Conservation (phyloP, 2,329 filamentous ascomycete genomes). For the Colletotrichum graminicola region DNA sequence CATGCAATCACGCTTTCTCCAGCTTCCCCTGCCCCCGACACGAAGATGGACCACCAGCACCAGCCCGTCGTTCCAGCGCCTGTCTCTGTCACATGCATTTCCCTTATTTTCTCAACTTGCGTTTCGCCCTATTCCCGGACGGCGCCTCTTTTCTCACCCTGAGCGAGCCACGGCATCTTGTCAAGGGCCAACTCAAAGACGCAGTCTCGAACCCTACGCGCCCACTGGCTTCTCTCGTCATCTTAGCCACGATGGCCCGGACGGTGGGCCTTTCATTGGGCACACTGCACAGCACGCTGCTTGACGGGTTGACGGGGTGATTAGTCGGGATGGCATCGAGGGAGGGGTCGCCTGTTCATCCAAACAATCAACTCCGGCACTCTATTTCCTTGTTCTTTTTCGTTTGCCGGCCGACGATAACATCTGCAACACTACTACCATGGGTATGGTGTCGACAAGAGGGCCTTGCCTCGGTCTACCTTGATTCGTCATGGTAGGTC, state of each 20-base stretch:
- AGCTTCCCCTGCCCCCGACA: slow-evolving; percentile 13
- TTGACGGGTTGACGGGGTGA: not conserved
- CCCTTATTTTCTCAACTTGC: slow-evolving; percentile 19
- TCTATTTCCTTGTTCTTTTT: slow-evolving; percentile 12
- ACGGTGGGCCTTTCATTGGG: slow-evolving; percentile 21
- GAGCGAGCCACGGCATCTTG: slow-evolving; percentile 25
- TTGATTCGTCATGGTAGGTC: slow-evolving; percentile 9
- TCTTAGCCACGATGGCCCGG: not conserved
- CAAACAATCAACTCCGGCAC: slow-evolving; percentile 20
- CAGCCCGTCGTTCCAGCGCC: not conserved
- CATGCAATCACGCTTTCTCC: slow-evolving; percentile 15
- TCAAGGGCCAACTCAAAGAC: slow-evolving; percentile 24
- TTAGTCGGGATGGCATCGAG: slow-evolving; percentile 9
- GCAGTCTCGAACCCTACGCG: slow-evolving; percentile 27
- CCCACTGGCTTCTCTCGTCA: slow-evolving; percentile 18
- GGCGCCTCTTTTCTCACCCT: slow-evolving; percentile 14
- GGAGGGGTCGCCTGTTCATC: slow-evolving; percentile 31
- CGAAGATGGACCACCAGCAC: slow-evolving; percentile 2
- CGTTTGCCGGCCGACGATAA: not conserved
- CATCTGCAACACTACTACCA: not conserved
- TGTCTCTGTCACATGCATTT: slow-evolving; percentile 37
- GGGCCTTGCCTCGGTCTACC: slow-evolving; percentile 15
- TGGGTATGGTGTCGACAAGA: slow-evolving; percentile 1
- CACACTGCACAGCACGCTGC: slow-evolving; percentile 5
- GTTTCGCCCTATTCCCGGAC: slow-evolving; percentile 26